Percentiles rank a stretch among this genome's conserved stretches.
Evolutionary conservation across 2,329 filamentous ascomycete genomes (phyloP).

Genomic region (Pezicula carpinea): DNA sequence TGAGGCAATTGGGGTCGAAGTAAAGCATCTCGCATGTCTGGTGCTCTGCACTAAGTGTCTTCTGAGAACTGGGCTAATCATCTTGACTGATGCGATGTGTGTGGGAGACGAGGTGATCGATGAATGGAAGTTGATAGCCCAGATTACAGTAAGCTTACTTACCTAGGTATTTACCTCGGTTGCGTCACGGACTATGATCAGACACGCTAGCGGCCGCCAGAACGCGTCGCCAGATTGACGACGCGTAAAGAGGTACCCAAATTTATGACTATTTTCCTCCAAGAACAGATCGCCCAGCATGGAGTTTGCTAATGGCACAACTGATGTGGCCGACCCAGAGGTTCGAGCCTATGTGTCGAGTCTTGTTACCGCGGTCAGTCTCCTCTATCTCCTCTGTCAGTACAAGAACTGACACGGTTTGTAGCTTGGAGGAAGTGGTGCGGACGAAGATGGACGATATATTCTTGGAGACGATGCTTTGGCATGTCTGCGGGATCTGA

Average conservation of each 20-base stretch:
- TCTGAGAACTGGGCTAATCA: conserved; percentile 23
- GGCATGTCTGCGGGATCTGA: conserved; percentile 86
- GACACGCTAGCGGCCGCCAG: too few species aligned
- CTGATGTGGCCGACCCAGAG: conserved; percentile 77
- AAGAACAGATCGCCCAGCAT: conserved; percentile 34
- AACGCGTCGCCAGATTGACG: background rate
- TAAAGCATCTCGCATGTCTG: conserved; percentile 53
- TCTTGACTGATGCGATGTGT: conserved; percentile 12
- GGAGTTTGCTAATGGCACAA: conserved; percentile 47
- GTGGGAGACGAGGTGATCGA: background rate
- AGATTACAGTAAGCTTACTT: too few species aligned
- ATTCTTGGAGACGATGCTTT: conserved; percentile 89
- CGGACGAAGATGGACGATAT: conserved; percentile 77
- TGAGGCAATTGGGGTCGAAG: conserved; percentile 55
- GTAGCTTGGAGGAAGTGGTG: conserved; percentile 79
- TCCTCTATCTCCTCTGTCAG: conserved; percentile 7
- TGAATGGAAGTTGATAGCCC: background rate
- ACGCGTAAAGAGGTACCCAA: conserved; percentile 9
- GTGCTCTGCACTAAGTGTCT: conserved; percentile 17
- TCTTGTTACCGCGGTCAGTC: conserved; percentile 72
- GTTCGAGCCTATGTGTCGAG: conserved; percentile 91
- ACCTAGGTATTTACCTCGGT: too few species aligned
- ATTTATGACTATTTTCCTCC: background rate
- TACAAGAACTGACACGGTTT: conserved; percentile 14
- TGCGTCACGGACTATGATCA: too few species aligned